Percentiles rank a stretch among this genome's conserved stretches.
Evolutionary conservation across 1,284 basidiomycete genomes (phyloP).

Genomic region (Flammula alnicola): DNA sequence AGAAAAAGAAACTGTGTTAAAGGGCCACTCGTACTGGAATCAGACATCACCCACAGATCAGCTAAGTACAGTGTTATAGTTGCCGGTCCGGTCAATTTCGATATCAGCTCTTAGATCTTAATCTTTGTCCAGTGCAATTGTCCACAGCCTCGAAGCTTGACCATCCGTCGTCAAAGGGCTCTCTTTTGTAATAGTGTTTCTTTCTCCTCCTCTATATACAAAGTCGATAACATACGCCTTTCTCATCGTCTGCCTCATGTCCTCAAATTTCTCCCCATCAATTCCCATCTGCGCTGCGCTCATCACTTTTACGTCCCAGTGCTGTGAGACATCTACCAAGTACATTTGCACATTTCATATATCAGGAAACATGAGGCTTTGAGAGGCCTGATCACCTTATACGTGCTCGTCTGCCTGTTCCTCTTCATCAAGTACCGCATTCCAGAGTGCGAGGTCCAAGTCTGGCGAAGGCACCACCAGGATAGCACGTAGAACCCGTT

Average conservation of each 20-base stretch:
- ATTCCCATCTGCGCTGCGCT: slow-evolving; percentile 6
- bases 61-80: slow-evolving; percentile 8
- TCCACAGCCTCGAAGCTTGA: not conserved
- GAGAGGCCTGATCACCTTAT: not conserved
- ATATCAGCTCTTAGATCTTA: not conserved
- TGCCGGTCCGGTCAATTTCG: slow-evolving; percentile 25
- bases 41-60: not conserved
- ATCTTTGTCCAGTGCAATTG: not conserved
- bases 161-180: not conserved
- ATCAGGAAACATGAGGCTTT: slow-evolving; percentile 7
- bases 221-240: too few relatives aligned
- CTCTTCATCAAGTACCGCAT: slow-evolving; percentile 39
- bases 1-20: too few relatives aligned
- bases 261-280: slow-evolving; percentile 5
- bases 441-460: slow-evolving; percentile 53
- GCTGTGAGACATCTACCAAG: too few relatives aligned
- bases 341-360: not conserved
- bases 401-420: slow-evolving; percentile 17
- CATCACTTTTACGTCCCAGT: slow-evolving; percentile 10
- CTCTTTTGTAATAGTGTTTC: not conserved
- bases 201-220: not conserved
- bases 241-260: slow-evolving; percentile 10
- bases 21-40: too few relatives aligned
- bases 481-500: slow-evolving; percentile 54
- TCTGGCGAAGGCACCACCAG: slow-evolving; percentile 48